These are phyloP conservation scores for Goffeauzyma gilvescens DNA, from an alignment of 768 basidiomycete genomes.

Conservation along the genomic window DNA sequence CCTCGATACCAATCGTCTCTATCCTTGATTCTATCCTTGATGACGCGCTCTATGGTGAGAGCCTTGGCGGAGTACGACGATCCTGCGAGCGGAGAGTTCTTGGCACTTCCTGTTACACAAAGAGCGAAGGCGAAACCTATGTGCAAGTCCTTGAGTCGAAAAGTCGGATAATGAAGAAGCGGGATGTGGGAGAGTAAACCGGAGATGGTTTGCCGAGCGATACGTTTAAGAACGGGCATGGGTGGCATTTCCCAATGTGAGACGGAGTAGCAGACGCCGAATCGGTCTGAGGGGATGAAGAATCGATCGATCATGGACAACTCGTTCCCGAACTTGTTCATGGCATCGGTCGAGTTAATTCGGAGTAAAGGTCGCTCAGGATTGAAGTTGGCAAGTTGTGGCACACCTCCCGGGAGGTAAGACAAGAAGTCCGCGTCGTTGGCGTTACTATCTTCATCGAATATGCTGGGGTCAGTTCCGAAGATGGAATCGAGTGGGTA, in stretches of 20 bases:
- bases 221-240: conserved; percentile 23
- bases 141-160: conserved; percentile 27
- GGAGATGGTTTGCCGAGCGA: conserved; percentile 31
- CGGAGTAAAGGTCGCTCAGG: conserved; percentile 27
- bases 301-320: conserved; percentile 21
- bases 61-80: too few species aligned
- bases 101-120: conserved; percentile 28
- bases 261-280: conserved; percentile 30
- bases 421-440: conserved; percentile 8
- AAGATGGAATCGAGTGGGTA: conserved; percentile 1
- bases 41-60: neutral
- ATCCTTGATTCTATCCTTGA: neutral
- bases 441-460: conserved; percentile 1
- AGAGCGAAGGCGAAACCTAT: conserved; percentile 33
- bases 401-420: conserved; percentile 9
- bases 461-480: conserved; percentile 1
- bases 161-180: conserved; percentile 33
- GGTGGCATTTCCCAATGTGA: conserved; percentile 32
- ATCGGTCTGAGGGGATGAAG: conserved; percentile 28
- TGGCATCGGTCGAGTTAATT: conserved; percentile 12
- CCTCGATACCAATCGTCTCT: conserved; percentile 6
- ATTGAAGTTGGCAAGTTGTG: conserved; percentile 20
- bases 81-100: conserved; percentile 6
- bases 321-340: conserved; percentile 14
- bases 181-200: conserved; percentile 32